phyloP scores from a whole-genome alignment of 2,329 filamentous ascomycete genomes.

The Phyllosticta capitalensis region DNA sequence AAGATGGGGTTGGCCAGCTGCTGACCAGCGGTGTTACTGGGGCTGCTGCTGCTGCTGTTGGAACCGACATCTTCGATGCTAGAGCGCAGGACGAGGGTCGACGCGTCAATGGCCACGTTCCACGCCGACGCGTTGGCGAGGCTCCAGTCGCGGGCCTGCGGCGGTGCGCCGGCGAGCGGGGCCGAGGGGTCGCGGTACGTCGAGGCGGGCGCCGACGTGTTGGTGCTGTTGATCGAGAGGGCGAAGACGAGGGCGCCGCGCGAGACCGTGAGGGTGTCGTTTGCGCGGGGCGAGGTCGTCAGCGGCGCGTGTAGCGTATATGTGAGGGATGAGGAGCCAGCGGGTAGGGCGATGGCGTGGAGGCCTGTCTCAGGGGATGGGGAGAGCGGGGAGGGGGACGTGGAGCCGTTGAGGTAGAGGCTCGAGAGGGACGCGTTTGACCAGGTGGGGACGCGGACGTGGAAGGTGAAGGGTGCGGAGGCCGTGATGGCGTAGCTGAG shows the following conservation, averaged over 20 bases:
- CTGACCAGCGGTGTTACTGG: neutral
- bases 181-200: constrained; percentile 9
- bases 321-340: constrained; percentile 25
- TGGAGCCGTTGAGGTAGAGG: constrained; percentile 4
- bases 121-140: constrained; percentile 24
- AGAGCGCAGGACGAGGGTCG: constrained; percentile 16
- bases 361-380: constrained; percentile 31
- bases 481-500: constrained; percentile 34
- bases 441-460: constrained; percentile 40
- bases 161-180: constrained; percentile 14
- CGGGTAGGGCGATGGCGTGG: constrained; percentile 26
- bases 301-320: constrained; percentile 26
- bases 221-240: constrained; percentile 20
- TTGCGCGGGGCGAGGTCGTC: constrained; percentile 19
- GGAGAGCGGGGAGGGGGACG: constrained; percentile 13
- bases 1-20: constrained; percentile 25
- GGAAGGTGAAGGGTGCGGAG: constrained; percentile 31
- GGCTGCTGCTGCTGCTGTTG: too few relatives aligned
- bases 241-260: constrained; percentile 30
- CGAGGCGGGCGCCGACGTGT: constrained; percentile 16
- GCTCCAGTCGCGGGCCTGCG: constrained; percentile 19
- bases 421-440: constrained; percentile 15
- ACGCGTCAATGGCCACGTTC: constrained; percentile 29
- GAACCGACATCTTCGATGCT: neutral
- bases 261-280: constrained; percentile 29